These are phyloP conservation scores for Fraxinus greggii DNA, from an alignment of 305 asterid species.

Conservation along the genomic window DNA sequence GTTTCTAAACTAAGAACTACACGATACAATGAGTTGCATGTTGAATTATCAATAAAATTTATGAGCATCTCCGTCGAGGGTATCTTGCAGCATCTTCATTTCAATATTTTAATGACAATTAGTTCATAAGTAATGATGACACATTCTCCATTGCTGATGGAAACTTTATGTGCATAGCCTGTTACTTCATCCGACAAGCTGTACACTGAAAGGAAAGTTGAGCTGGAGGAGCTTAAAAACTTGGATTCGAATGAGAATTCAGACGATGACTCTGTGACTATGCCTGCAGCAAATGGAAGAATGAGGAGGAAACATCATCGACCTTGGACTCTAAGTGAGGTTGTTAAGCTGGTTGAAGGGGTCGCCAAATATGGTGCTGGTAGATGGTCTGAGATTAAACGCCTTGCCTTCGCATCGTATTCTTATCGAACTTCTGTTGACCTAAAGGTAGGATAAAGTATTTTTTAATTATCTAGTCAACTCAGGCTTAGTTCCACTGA, in stretches of 20 bases:
- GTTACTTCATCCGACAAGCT: slow-evolving; percentile 40
- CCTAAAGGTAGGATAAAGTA: slow-evolving; percentile 59
- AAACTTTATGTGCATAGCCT: slow-evolving; percentile 36
- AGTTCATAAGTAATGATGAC: neutral
- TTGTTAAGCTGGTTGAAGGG: slow-evolving; percentile 90
- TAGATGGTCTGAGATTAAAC: slow-evolving; percentile 91
- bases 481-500: neutral
- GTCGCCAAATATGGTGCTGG: slow-evolving; percentile 90
- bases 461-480: slow-evolving; percentile 12
- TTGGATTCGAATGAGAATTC: slow-evolving; percentile 47
- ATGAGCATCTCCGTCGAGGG: neutral
- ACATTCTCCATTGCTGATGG: slow-evolving; percentile 1
- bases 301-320: slow-evolving; percentile 96
- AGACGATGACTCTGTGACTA: slow-evolving; percentile 49
- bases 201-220: slow-evolving; percentile 41
- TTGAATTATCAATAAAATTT: neutral
- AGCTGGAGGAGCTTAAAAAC: slow-evolving; percentile 45
- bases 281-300: slow-evolving; percentile 61
- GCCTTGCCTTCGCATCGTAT: slow-evolving; percentile 74
- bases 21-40: slow-evolving; percentile 18
- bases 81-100: slow-evolving; percentile 13
- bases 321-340: slow-evolving; percentile 92
- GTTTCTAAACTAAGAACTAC: slow-evolving; percentile 9
- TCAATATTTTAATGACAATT: slow-evolving; percentile 3
- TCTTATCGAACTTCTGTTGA: slow-evolving; percentile 96